Conservation (phyloP, 176 grass and related monocot genomes). For the Saccharum spontaneum region DNA sequence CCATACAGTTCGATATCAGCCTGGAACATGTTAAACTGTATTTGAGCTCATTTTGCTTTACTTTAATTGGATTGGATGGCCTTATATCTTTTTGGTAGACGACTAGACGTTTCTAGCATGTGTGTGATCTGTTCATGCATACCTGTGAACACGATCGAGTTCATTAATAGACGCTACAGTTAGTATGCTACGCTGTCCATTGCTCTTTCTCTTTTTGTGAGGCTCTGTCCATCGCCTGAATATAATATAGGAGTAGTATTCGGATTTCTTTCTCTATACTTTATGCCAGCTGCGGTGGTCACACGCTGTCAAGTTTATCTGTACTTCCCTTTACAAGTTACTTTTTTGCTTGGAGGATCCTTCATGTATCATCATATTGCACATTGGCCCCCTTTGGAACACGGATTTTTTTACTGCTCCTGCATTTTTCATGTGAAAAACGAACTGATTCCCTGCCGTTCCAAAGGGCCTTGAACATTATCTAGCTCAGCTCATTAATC, state of each 20-base stretch:
- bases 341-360: background rate
- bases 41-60: background rate
- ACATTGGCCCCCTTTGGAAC: background rate
- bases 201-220: background rate
- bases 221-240: background rate
- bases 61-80: background rate
- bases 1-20: background rate
- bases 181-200: slow-evolving; percentile 26
- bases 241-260: background rate
- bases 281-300: background rate
- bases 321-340: background rate
- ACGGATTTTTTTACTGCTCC: too few relatives aligned
- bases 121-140: slow-evolving; percentile 23
- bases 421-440: too few relatives aligned
- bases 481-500: background rate
- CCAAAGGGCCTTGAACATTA: background rate
- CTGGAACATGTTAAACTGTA: background rate
- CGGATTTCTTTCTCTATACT: background rate
- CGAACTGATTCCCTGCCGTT: too few relatives aligned
- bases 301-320: background rate
- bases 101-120: slow-evolving; percentile 13
- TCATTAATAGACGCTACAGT: slow-evolving; percentile 16
- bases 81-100: background rate
- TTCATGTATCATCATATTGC: background rate
- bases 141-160: background rate